phyloP scores from a whole-genome alignment of 331 rosid species.

The Quercus phellos region DNA sequence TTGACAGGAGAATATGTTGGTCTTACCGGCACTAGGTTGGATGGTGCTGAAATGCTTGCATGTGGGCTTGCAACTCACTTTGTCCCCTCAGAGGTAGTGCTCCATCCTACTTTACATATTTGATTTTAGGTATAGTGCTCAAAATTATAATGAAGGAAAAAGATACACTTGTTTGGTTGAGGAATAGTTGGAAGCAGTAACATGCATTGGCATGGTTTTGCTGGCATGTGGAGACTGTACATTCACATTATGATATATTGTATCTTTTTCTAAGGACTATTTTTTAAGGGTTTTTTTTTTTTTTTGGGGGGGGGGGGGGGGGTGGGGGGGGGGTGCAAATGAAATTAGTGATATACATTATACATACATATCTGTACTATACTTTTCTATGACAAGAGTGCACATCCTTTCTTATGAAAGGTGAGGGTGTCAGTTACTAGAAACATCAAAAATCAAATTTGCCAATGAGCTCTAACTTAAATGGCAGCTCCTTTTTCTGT shows the following conservation, averaged over 20 bases:
- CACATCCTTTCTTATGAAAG: background rate
- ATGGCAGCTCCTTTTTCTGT: background rate
- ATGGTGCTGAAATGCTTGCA: slow-evolving; percentile 94
- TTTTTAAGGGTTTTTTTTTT: background rate
- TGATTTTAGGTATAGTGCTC: background rate
- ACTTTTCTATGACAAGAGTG: background rate
- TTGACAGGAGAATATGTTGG: slow-evolving; percentile 93
- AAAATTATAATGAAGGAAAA: background rate
- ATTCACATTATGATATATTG: background rate
- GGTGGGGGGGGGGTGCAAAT: too few species aligned
- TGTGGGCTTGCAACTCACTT: slow-evolving; percentile 97
- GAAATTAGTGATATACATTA: too few species aligned
- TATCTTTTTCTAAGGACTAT: background rate
- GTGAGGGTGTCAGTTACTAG: background rate
- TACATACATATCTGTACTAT: background rate
- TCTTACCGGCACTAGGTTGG: slow-evolving; percentile 85
- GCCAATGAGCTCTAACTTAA: background rate
- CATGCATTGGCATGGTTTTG: background rate
- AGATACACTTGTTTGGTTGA: background rate
- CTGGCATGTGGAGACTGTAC: background rate
- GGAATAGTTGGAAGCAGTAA: background rate
- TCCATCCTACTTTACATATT: slow-evolving; percentile 6
- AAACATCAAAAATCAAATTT: background rate
- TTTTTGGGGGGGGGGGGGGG: too few species aligned
- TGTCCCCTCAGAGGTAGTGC: slow-evolving; percentile 59